Conservation (phyloP, 2,329 filamentous ascomycete species). For the Ilyonectria sp. region DNA sequence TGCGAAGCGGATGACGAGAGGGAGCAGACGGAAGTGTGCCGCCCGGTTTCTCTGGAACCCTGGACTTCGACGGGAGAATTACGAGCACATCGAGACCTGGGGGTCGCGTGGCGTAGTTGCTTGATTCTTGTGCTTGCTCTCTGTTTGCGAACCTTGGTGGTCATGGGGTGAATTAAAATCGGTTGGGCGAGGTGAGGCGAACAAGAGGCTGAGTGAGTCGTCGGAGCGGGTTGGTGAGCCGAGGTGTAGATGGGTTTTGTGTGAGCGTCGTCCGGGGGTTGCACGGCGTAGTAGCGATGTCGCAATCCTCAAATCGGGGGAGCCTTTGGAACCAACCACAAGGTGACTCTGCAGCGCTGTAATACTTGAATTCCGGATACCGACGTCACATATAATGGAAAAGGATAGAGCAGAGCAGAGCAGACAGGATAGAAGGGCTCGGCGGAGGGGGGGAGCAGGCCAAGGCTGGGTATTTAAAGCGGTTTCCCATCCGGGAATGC, state of each 20-base stretch:
- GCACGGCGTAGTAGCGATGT: no score
- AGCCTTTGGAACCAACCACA: not conserved
- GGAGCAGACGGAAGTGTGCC: not conserved
- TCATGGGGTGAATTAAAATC: not conserved
- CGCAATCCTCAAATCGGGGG: not conserved
- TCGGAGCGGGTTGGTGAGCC: not conserved
- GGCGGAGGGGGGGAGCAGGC: conserved; percentile 7
- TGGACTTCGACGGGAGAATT: conserved; percentile 3
- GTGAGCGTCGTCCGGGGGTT: no score
- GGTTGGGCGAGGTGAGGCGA: not conserved
- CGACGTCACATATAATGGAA: conserved; percentile 9
- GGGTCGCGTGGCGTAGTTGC: not conserved
- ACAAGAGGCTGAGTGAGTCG: not conserved
- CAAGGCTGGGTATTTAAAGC: conserved; percentile 42
- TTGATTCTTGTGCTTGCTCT: not conserved
- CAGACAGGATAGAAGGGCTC: not conserved
- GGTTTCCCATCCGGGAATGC: conserved; percentile 15
- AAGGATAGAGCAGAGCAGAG: conserved; percentile 3
- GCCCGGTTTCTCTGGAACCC: conserved; percentile 5
- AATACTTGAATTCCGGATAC: not conserved
- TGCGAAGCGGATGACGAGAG: not conserved
- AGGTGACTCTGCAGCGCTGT: not conserved
- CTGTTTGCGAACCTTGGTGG: not conserved
- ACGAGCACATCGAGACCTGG: conserved; percentile 9
- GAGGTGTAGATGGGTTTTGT: not conserved